phyloP scores from a whole-genome alignment of 2,329 filamentous ascomycete genomes.

The Didymella pinodella region DNA sequence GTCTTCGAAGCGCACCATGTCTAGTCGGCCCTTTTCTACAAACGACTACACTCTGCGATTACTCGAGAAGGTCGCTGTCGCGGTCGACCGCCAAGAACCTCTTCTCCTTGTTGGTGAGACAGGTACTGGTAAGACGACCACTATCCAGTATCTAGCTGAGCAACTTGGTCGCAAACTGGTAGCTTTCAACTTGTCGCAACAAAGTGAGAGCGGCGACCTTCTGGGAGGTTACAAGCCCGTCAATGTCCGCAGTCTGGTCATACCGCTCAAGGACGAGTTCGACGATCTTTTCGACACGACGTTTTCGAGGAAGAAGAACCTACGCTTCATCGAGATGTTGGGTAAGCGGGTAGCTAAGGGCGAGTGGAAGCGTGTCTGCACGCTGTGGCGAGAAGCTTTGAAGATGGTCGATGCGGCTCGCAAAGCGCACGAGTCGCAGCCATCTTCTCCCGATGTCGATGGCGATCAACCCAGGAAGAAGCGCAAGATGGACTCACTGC shows the following conservation, averaged over 20 bases:
- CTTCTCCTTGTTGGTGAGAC: slow-evolving; percentile 97
- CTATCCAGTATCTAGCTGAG: slow-evolving; percentile 89
- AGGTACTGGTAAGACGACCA: slow-evolving; percentile 96
- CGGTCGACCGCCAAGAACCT: slow-evolving; percentile 84
- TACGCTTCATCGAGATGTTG: slow-evolving; percentile 79
- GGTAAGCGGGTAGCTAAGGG: slow-evolving; percentile 79
- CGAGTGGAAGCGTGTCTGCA: slow-evolving; percentile 87
- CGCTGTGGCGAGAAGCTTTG: slow-evolving; percentile 86
- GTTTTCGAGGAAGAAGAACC: slow-evolving; percentile 87
- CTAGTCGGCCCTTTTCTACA: slow-evolving; percentile 76
- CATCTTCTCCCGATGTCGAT: slow-evolving; percentile 50
- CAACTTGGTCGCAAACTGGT: slow-evolving; percentile 85
- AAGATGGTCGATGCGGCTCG: slow-evolving; percentile 75
- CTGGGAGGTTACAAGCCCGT: slow-evolving; percentile 97
- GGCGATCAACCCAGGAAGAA: slow-evolving; percentile 76
- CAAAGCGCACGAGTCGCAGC: slow-evolving; percentile 52
- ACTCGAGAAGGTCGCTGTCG: slow-evolving; percentile 86
- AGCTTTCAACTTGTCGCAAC: slow-evolving; percentile 95
- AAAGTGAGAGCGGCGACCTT: slow-evolving; percentile 96
- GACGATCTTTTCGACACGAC: slow-evolving; percentile 87
- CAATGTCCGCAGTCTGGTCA: slow-evolving; percentile 83
- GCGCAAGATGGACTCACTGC: slow-evolving; percentile 65
- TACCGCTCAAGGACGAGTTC: slow-evolving; percentile 93
- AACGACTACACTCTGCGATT: slow-evolving; percentile 84
- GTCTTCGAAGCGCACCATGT: slow-evolving; percentile 50